phyloP scores from a whole-genome alignment of 169 alveolate genomes.

The Plasmodium malariae region DNA sequence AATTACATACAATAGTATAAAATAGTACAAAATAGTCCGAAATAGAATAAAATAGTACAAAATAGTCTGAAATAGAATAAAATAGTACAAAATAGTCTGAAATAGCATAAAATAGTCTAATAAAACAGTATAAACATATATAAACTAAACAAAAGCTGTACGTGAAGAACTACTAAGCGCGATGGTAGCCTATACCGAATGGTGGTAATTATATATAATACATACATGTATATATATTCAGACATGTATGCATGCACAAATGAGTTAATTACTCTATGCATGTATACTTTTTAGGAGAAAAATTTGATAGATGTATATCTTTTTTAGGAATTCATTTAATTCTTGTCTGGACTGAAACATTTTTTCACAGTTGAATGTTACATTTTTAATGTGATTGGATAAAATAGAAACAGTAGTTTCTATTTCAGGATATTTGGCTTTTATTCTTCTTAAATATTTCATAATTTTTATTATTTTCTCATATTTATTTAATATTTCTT shows the following conservation, averaged over 20 bases:
- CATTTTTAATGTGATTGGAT: slow-evolving; percentile 66
- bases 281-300: slow-evolving; percentile 48
- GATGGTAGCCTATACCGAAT: no score
- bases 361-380: slow-evolving; percentile 63
- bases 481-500: slow-evolving; percentile 56
- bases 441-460: slow-evolving; percentile 55
- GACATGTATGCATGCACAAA: not conserved
- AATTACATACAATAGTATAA: no score
- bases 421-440: slow-evolving; percentile 54
- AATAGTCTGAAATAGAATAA: no score
- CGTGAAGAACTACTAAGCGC: no score
- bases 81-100: no score
- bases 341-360: slow-evolving; percentile 54
- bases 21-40: no score
- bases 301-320: slow-evolving; percentile 67
- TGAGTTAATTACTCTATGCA: not conserved
- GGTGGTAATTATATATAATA: slow-evolving; percentile 11
- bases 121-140: no score
- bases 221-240: not conserved
- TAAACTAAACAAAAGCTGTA: no score
- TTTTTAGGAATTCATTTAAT: slow-evolving; percentile 55
- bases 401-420: slow-evolving; percentile 59
- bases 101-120: no score
- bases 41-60: no score
- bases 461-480: slow-evolving; percentile 67